Evolutionary conservation across 2,329 filamentous ascomycete species (phyloP).

Genomic region (Fusarium neocosmosporiellum): DNA sequence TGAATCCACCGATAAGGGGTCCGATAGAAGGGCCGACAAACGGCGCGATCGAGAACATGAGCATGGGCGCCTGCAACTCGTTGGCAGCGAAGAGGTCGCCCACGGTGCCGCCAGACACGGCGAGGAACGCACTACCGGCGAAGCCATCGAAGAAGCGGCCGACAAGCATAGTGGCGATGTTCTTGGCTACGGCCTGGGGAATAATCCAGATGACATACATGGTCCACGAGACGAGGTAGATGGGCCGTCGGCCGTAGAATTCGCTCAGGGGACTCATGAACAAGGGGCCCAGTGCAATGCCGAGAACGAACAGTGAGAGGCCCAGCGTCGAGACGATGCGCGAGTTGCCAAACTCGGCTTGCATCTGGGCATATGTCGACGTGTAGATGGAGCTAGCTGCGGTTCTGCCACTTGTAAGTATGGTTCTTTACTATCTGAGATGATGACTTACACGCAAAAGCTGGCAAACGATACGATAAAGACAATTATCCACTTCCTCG

Average conservation of each 20-base stretch:
- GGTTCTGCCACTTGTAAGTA: conserved; percentile 64
- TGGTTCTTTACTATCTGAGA: not conserved
- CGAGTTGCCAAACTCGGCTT: conserved; percentile 77
- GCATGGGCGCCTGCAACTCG: conserved; percentile 83
- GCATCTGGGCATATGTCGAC: conserved; percentile 81
- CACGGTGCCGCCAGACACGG: conserved; percentile 86
- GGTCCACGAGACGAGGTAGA: conserved; percentile 80
- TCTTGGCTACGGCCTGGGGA: conserved; percentile 82
- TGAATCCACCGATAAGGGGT: conserved; percentile 79
- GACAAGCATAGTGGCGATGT: conserved; percentile 83
- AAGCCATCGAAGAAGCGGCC: conserved; percentile 82
- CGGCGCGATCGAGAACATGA: conserved; percentile 76
- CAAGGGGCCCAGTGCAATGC: conserved; percentile 73
- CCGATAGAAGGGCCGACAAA: conserved; percentile 72
- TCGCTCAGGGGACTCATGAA: conserved; percentile 73
- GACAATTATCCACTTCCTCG: conserved; percentile 84
- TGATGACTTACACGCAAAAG: conserved; percentile 81
- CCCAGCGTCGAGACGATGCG: conserved; percentile 82
- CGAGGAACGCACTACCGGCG: conserved; percentile 74
- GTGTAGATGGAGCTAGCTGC: conserved; percentile 92
- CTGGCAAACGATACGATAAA: conserved; percentile 78
- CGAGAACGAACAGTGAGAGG: conserved; percentile 84
- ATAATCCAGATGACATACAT: conserved; percentile 85
- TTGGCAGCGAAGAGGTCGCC: conserved; percentile 79
- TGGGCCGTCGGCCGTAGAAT: conserved; percentile 85